Evolutionary conservation across 2,329 filamentous ascomycete genomes (phyloP).

Genomic region (Zasmidium angulare): DNA sequence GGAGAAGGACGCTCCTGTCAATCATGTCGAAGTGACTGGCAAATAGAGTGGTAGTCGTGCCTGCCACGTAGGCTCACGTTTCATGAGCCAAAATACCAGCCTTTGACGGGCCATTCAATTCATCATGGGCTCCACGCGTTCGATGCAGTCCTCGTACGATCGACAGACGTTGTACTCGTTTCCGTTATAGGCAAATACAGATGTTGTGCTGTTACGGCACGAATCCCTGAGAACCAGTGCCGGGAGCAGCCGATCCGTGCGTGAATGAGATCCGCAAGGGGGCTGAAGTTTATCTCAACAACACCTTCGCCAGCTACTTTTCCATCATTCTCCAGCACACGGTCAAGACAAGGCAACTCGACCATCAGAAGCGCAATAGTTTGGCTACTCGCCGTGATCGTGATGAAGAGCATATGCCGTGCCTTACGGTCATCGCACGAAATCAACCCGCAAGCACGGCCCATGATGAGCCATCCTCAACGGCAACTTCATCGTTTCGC

Average conservation of each 20-base stretch:
- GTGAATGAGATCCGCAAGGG: background rate
- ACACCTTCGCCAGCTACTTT: background rate
- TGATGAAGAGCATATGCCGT: no score
- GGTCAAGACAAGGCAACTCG: no score
- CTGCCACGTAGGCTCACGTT: no score
- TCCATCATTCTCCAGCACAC: no score
- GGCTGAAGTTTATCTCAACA: background rate
- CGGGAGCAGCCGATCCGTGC: background rate
- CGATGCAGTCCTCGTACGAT: background rate
- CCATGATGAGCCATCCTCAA: background rate
- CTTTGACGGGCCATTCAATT: background rate
- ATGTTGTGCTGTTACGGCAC: background rate
- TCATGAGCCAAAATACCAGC: no score
- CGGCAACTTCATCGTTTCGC: background rate
- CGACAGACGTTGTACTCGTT: background rate
- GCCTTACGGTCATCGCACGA: no score
- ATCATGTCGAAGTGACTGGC: constrained; percentile 11
- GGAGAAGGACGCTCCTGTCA: constrained; percentile 13
- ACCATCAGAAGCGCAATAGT: no score
- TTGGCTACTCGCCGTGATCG: no score
- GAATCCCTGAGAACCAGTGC: background rate
- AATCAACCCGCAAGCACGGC: no score
- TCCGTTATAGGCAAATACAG: background rate
- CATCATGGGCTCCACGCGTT: background rate
- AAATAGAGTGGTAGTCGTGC: background rate